These are phyloP conservation scores for Zelonia costaricensis DNA, from an alignment of 208 protist genomes.

Conservation along the genomic window DNA sequence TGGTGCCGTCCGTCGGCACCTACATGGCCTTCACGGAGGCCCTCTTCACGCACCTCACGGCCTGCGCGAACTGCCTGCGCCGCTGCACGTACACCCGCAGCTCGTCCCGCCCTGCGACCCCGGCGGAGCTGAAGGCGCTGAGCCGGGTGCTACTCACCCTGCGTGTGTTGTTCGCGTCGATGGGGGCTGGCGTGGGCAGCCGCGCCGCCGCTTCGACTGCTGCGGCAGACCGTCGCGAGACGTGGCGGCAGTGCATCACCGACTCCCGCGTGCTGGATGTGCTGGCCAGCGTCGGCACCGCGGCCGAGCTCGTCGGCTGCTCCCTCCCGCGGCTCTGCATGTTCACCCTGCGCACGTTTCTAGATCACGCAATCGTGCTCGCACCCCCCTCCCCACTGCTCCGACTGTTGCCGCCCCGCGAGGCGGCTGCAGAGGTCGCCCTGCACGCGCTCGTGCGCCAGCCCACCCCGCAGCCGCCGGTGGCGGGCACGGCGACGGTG, in stretches of 20 bases:
- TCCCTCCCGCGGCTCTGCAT: slow-evolving; percentile 14
- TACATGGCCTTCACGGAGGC: slow-evolving; percentile 13
- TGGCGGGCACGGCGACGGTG: not conserved
- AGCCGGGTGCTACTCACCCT: slow-evolving; percentile 10
- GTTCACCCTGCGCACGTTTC: slow-evolving; percentile 20
- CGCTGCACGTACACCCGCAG: slow-evolving; percentile 26
- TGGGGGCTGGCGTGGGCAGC: not conserved
- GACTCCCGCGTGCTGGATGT: slow-evolving; percentile 26
- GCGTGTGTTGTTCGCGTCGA: slow-evolving; percentile 16
- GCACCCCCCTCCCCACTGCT: not conserved
- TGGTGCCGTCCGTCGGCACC: not conserved
- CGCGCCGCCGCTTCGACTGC: not conserved
- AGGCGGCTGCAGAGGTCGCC: not conserved
- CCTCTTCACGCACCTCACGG: slow-evolving; percentile 14
- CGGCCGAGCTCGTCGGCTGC: slow-evolving; percentile 14
- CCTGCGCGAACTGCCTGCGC: slow-evolving; percentile 21
- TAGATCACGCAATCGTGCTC: slow-evolving; percentile 12
- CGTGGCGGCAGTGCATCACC: slow-evolving; percentile 12
- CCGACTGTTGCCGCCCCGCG: not conserved
- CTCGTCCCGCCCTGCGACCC: slow-evolving; percentile 10
- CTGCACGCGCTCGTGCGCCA: slow-evolving; percentile 9
- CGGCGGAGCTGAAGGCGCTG: slow-evolving; percentile 17
- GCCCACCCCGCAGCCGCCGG: not conserved
- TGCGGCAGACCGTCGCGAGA: not conserved
- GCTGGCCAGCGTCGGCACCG: slow-evolving; percentile 16